These are phyloP conservation scores for Daldinia sp. DNA, from an alignment of 2,329 filamentous ascomycete genomes.

Conservation along the genomic window DNA sequence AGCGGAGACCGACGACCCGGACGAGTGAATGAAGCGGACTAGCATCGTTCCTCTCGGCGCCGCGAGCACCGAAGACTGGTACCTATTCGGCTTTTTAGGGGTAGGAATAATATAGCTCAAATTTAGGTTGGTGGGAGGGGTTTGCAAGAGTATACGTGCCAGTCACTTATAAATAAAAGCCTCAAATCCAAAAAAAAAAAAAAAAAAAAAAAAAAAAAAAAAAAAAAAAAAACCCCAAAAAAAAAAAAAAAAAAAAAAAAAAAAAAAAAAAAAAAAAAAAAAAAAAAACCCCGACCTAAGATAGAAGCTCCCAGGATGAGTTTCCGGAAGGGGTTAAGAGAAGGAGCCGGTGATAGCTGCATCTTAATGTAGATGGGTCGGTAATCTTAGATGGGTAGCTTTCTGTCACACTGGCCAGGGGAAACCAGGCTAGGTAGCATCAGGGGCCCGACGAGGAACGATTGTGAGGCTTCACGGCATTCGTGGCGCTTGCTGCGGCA, in stretches of 20 bases:
- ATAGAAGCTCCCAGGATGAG: not conserved
- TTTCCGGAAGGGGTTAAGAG: conserved; percentile 8
- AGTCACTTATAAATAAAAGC: conserved; percentile 15
- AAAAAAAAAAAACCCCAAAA: too few species aligned
- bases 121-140: not conserved
- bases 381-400: conserved; percentile 31
- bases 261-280: too few species aligned
- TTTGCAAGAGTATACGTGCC: not conserved
- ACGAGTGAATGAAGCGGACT: conserved; percentile 9
- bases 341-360: conserved; percentile 1
- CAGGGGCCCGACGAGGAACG: conserved; percentile 10
- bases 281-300: too few species aligned
- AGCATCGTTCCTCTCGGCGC: conserved; percentile 9
- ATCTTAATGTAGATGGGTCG: conserved; percentile 11
- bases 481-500: conserved; percentile 26
- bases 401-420: conserved; percentile 16
- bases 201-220: too few species aligned
- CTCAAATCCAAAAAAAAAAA: conserved; percentile 2
- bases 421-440: conserved; percentile 11
- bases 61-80: conserved; percentile 16
- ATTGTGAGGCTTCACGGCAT: conserved; percentile 11
- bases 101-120: conserved; percentile 11
- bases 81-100: conserved; percentile 4
- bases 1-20: conserved; percentile 12
- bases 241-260: too few species aligned